Base-by-base conservation (phyloP, 768 basidiomycete species). In the Calocera viscosa region DNA sequence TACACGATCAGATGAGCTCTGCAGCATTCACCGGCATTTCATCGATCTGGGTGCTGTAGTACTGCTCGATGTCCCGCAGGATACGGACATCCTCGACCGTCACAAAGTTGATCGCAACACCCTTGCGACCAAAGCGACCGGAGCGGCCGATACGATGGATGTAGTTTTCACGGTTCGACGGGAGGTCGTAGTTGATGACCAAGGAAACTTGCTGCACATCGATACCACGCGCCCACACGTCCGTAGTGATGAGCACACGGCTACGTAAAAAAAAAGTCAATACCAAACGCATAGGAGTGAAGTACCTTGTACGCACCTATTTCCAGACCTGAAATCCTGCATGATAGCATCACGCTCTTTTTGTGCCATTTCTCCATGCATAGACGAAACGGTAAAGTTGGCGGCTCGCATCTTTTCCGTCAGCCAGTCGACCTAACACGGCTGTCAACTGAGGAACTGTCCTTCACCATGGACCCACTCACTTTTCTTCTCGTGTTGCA, bases 21-120 rank as follows among this genome's bases (percentile, higher is more conserved):
- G 94, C 94, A 67, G 95, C 94, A 76, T 98, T 96, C 68, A 96
- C 90, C 5, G 91, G 94, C 94, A 98, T 98, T 82, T 98, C 95
- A 73, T 96, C 94, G 73, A 94, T 92, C 74, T 93, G 91, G 69
- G 91, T 94, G 78, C 89, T 89, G 80, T 96, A 97, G 81, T 92
- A 97, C 85, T 93, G 90, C 82, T 96, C 90, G 72, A 97, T 97
- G 79, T 97, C 95, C 70, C 95, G 92, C 65, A 97, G 84, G 75
- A 96, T 95, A 68, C 90, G 90, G 71, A 95, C 92, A 75, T 97
- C 94, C 72, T 96, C 94, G 64, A 94, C 87, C 19, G 94, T 95
- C 63, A 93, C 91, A 72, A 92, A 92, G 78, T 98, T 99, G 80
- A 99, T 98, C 49, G 96, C 96, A 68, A 98, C 96, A 82, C 95